Percentiles rank a stretch among this genome's conserved stretches.
Evolutionary conservation across 202 grass and related monocot genomes (phyloP).

Genomic region (Eragrostis tef): DNA sequence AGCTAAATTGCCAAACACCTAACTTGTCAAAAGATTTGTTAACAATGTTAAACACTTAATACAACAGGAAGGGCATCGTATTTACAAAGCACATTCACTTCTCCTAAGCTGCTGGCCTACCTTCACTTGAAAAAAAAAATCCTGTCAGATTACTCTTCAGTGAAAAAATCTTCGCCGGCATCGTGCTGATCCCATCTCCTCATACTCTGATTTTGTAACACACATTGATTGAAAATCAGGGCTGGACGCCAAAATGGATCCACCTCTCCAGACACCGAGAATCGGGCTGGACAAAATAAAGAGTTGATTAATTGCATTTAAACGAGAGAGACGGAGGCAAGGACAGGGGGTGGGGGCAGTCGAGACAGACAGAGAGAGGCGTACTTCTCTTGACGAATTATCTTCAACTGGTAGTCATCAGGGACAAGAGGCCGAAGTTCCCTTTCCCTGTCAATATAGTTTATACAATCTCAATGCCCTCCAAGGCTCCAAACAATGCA

Average conservation of each 20-base stretch:
- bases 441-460: slow-evolving; percentile 62
- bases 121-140: not conserved
- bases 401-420: slow-evolving; percentile 73
- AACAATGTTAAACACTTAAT: not conserved
- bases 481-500: not conserved
- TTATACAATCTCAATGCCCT: not conserved
- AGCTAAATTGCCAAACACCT: not conserved
- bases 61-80: not conserved
- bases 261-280: slow-evolving; percentile 78
- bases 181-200: slow-evolving; percentile 83
- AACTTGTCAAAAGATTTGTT: slow-evolving; percentile 2
- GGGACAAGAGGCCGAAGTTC: slow-evolving; percentile 85
- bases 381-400: slow-evolving; percentile 85
- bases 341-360: not conserved
- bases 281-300: slow-evolving; percentile 58
- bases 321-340: not conserved
- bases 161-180: slow-evolving; percentile 84
- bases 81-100: slow-evolving; percentile 12
- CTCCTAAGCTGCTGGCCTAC: not conserved
- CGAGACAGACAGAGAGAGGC: not conserved
- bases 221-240: slow-evolving; percentile 89
- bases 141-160: not conserved
- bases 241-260: slow-evolving; percentile 77
- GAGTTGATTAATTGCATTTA: not conserved
- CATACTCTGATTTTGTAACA: slow-evolving; percentile 80